Evolutionary conservation across 116 monocot genomes (phyloP), one percentile per base, ranked within the genome.

Genomic region (Trichopus zeylanicus): DNA sequence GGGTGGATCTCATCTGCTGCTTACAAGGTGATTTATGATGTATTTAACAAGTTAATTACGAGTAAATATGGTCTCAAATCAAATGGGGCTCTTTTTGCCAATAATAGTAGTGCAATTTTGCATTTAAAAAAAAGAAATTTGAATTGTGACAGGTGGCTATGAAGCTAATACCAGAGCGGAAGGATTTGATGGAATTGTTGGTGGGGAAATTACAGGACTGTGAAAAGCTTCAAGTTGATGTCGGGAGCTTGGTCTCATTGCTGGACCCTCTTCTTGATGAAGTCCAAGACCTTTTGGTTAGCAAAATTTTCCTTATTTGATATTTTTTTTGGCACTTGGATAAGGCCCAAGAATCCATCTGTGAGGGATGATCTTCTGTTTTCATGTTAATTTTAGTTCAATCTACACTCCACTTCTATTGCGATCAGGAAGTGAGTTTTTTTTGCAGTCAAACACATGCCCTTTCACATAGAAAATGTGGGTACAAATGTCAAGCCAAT

Each of bases 1-100:
- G 91, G 97, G 19, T 97, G 97, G 97, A 91, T 97, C 52, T 75
- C 91, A 31, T 67, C 82, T 32, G 87, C 97, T 51, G 97, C 97
- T 63, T 97, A 82, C 47, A 90, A 77, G 66, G 97, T 97, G 60
- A 42, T 42, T 16, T 15, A 42, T 42, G 13, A 16, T 42, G 13
- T 13, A 16, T 42, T n/a, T 42, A 16, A n/a, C n/a, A 46, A n/a
- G 9, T 22, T 34, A 35, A 2, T 51, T 18, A n/a, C n/a, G n/a
- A n/a, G n/a, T n/a, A n/a, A 3, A 23, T 9, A 38, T 1, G 0
- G 19, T 21, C 58, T 22, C 0, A 25, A 27, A 10, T 48, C 2
- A 1, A 38, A 1, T 1, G 13, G 1, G 9, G 15, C n/a, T 37
- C 7, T 37, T 9, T 37, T 9, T 3, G 3, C 13, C 7, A 9